Percentiles rank a stretch among this genome's conserved stretches.
Conservation (phyloP, 2,329 filamentous ascomycete genomes). For the Aspergillus novofumigatus region DNA sequence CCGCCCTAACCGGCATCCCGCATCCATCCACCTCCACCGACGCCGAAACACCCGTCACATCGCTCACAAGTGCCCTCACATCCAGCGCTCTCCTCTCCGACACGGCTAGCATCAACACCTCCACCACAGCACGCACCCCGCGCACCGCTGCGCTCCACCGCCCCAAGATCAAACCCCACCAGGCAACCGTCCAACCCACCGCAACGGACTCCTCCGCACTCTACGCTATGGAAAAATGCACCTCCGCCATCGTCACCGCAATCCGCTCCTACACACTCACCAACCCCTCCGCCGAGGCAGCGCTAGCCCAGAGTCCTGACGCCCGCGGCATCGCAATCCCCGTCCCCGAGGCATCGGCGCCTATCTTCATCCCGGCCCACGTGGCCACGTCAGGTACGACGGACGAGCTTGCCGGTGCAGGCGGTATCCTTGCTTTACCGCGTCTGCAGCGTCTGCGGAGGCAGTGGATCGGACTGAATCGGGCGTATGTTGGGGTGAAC, state of each 20-base stretch:
- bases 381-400: conserved; percentile 34
- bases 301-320: conserved; percentile 27
- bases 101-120: conserved; percentile 23
- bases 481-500: conserved; percentile 32
- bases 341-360: conserved; percentile 27
- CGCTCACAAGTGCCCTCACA: conserved; percentile 15
- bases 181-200: conserved; percentile 40
- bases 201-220: conserved; percentile 39
- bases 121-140: conserved; percentile 16
- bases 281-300: conserved; percentile 35
- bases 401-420: conserved; percentile 41
- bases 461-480: conserved; percentile 46
- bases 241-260: conserved; percentile 38
- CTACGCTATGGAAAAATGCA: conserved; percentile 42
- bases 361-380: conserved; percentile 36
- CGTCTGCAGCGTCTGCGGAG: conserved; percentile 41
- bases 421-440: conserved; percentile 39
- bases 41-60: conserved; percentile 13
- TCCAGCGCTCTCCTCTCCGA: conserved; percentile 20
- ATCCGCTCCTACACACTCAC: conserved; percentile 39
- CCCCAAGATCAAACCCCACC: conserved; percentile 37
- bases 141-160: conserved; percentile 15
- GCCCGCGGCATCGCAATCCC: conserved; percentile 31
- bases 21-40: conserved; percentile 20
- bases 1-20: conserved; percentile 45